Evolutionary conservation across 2,329 filamentous ascomycete genomes (phyloP).

Genomic region (Talaromyces sp.): DNA sequence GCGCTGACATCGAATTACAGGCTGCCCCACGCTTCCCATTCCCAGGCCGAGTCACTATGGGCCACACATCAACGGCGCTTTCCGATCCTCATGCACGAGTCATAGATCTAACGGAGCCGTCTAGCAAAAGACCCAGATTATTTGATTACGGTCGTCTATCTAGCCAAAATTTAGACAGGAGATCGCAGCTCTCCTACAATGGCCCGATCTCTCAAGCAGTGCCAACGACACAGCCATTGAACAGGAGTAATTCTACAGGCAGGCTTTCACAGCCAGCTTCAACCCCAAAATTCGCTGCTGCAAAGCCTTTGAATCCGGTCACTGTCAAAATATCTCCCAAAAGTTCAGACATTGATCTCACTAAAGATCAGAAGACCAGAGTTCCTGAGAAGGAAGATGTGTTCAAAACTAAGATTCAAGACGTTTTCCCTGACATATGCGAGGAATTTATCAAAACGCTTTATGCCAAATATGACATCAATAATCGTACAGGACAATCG

Average conservation of each 20-base stretch:
- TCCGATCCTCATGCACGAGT: neutral
- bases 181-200: neutral
- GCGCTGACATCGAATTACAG: neutral
- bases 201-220: neutral
- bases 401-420: slow-evolving; percentile 29
- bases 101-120: neutral
- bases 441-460: slow-evolving; percentile 39
- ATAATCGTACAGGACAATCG: neutral
- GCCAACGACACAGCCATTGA: neutral
- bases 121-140: neutral
- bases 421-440: slow-evolving; percentile 49
- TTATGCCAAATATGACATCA: slow-evolving; percentile 25
- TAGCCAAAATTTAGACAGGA: neutral
- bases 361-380: neutral
- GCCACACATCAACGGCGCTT: neutral
- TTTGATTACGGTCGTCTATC: neutral
- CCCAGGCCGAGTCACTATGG: neutral
- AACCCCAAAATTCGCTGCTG: neutral
- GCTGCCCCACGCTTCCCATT: neutral
- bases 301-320: neutral
- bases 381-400: neutral
- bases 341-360: neutral
- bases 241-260: neutral
- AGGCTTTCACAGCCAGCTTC: neutral
- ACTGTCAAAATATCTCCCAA: neutral